Conservation (phyloP, 2,329 filamentous ascomycete genomes). For the Epichloe uncinata region DNA sequence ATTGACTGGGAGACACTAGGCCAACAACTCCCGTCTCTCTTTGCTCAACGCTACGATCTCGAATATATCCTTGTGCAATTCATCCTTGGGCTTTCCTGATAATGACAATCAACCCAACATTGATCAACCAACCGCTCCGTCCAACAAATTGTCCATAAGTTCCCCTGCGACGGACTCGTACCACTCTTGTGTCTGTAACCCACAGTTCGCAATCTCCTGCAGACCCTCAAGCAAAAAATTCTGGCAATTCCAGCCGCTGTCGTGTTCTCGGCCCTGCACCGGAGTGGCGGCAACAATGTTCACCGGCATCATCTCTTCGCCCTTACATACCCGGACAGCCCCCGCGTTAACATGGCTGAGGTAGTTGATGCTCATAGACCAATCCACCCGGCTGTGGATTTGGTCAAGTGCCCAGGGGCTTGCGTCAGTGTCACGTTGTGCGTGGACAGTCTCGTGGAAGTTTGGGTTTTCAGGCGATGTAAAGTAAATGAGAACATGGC, state of each 20-base stretch:
- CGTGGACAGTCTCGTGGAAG: not conserved
- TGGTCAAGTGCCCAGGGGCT: not conserved
- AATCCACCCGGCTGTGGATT: not conserved
- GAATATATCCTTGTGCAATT: not conserved
- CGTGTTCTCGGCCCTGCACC: not conserved
- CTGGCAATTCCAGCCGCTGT: not conserved
- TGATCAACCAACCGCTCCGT: not conserved
- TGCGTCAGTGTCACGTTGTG: not conserved
- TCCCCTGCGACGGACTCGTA: not conserved
- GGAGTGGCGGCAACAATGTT: not conserved
- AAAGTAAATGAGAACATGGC: not conserved
- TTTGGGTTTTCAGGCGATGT: not conserved
- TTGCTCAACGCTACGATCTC: not conserved
- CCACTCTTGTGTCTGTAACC: not conserved
- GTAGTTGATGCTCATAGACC: not conserved
- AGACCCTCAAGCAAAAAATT: not conserved
- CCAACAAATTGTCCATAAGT: not conserved
- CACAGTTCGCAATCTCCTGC: not conserved
- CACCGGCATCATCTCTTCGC: not conserved
- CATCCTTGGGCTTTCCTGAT: not conserved
- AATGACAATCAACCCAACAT: not conserved
- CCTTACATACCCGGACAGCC: not conserved
- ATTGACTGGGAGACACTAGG: constrained; percentile 9
- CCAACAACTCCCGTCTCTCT: not conserved
- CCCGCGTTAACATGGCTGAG: not conserved